Conservation (phyloP, 2,329 filamentous ascomycete genomes). For the Diaporthe citriasiana region DNA sequence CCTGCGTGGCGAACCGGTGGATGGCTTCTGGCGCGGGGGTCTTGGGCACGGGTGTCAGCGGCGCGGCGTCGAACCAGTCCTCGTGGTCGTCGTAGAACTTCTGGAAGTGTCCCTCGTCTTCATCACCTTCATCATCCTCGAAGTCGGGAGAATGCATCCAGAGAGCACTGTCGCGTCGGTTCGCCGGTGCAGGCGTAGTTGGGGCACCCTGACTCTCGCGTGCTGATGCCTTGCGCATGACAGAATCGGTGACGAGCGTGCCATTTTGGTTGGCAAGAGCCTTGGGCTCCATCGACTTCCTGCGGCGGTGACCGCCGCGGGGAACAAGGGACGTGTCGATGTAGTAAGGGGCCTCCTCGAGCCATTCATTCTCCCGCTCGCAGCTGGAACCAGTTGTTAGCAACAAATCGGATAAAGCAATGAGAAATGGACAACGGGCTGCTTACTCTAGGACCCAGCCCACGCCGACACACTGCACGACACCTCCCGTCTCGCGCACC, state of each 20-base stretch:
- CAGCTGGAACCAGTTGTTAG: conserved; percentile 66
- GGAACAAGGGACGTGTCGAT: conserved; percentile 78
- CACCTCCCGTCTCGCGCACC: conserved; percentile 77
- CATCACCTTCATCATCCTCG: conserved; percentile 48
- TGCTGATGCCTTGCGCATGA: conserved; percentile 43
- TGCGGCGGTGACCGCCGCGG: conserved; percentile 77
- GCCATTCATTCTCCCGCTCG: conserved; percentile 81
- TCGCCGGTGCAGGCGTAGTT: conserved; percentile 59
- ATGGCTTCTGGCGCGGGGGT: conserved; percentile 70
- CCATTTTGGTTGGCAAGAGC: conserved; percentile 78
- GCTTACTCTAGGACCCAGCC: conserved; percentile 91
- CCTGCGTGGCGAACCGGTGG: conserved; percentile 64
- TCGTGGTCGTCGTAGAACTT: conserved; percentile 58
- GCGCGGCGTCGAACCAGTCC: conserved; percentile 50
- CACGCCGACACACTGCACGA: conserved; percentile 88
- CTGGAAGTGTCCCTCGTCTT: conserved; percentile 53
- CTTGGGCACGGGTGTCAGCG: conserved; percentile 70
- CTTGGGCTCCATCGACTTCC: conserved; percentile 86
- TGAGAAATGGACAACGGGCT: too few species aligned
- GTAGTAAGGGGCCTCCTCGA: conserved; percentile 78
- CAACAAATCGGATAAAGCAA: conserved; percentile 8
- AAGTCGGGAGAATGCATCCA: conserved; percentile 71
- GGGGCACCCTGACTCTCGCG: conserved; percentile 58
- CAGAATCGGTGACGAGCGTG: conserved; percentile 64
- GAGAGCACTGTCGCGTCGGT: conserved; percentile 66